phyloP scores from a whole-genome alignment of 2,329 filamentous ascomycete genomes.

The Leptosphaerulina australis region DNA sequence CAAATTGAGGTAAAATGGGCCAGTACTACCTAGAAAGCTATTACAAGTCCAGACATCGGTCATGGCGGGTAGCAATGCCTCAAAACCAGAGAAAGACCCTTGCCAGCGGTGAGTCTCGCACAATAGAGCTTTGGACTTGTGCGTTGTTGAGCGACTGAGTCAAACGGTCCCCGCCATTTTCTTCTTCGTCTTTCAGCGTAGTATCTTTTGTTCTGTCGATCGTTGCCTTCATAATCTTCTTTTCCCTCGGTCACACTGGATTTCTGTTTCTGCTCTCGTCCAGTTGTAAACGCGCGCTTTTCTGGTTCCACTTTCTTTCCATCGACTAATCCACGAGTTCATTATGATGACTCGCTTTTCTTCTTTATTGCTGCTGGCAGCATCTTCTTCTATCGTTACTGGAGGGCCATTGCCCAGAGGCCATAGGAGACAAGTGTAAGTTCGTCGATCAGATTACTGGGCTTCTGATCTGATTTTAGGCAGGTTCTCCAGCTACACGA shows the following conservation, averaged over 20 bases:
- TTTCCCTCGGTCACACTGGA: constrained; percentile 26
- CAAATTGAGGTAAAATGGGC: constrained; percentile 38
- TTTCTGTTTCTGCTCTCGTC: constrained; percentile 31
- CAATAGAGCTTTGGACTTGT: constrained; percentile 33
- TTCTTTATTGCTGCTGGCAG: constrained; percentile 48
- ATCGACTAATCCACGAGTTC: constrained; percentile 22
- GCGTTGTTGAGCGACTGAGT: constrained; percentile 36
- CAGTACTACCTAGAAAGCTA: constrained; percentile 38
- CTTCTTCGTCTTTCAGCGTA: constrained; percentile 30
- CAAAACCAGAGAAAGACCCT: constrained; percentile 43
- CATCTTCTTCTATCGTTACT: constrained; percentile 34
- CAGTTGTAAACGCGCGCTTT: constrained; percentile 28
- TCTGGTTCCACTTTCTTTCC: constrained; percentile 27
- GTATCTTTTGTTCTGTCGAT: constrained; percentile 35
- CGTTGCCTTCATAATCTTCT: constrained; percentile 41
- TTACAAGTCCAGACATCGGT: constrained; percentile 47
- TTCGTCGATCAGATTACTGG: neutral
- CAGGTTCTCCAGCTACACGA: constrained; percentile 38
- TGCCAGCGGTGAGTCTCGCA: constrained; percentile 32
- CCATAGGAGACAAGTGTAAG: constrained; percentile 40
- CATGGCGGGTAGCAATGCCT: constrained; percentile 48
- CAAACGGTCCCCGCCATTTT: constrained; percentile 27
- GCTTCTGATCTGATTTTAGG: neutral
- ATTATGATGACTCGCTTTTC: constrained; percentile 36
- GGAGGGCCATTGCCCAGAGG: constrained; percentile 44